Conservation (phyloP, 148 eudicot genomes). For the Silene conica region DNA sequence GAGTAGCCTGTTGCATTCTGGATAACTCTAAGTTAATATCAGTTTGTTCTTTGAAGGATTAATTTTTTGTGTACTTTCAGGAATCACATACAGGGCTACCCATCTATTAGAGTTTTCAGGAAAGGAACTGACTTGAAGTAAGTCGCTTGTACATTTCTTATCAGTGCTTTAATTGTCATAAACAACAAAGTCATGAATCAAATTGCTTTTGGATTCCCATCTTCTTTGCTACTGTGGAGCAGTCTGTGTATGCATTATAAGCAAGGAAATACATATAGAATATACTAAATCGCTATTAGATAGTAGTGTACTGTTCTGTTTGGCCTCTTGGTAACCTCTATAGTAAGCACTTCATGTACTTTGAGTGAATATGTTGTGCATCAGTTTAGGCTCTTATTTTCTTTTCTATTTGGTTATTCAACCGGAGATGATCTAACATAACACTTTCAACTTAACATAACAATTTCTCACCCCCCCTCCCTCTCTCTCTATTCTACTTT, state of each 20-base stretch:
- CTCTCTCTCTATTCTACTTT: too few species aligned
- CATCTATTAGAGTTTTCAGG: constrained; percentile 91
- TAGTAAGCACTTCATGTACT: background rate
- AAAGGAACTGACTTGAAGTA: constrained; percentile 82
- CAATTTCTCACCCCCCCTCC: too few species aligned
- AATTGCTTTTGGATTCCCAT: background rate
- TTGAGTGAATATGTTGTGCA: background rate
- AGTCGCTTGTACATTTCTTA: constrained; percentile 15
- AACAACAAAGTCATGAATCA: background rate
- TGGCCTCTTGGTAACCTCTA: background rate
- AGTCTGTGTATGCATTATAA: constrained; percentile 1
- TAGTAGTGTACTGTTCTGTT: background rate
- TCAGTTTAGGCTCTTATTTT: background rate
- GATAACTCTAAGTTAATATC: background rate
- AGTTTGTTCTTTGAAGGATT: constrained; percentile 16
- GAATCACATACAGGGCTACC: constrained; percentile 95
- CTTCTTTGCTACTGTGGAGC: background rate
- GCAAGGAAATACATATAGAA: background rate
- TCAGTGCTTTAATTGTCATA: background rate
- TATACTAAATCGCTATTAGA: background rate
- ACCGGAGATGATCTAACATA: constrained; percentile 71
- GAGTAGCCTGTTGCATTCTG: constrained; percentile 6
- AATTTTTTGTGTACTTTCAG: constrained; percentile 42
- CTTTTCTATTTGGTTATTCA: constrained; percentile 6
- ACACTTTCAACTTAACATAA: too few species aligned